A percentile compares a stretch with the other conserved stretches of the same genome.
Evolutionary conservation across 805 yeast genomes (phyloP).

Genomic region (Metschnikowia anglica): DNA sequence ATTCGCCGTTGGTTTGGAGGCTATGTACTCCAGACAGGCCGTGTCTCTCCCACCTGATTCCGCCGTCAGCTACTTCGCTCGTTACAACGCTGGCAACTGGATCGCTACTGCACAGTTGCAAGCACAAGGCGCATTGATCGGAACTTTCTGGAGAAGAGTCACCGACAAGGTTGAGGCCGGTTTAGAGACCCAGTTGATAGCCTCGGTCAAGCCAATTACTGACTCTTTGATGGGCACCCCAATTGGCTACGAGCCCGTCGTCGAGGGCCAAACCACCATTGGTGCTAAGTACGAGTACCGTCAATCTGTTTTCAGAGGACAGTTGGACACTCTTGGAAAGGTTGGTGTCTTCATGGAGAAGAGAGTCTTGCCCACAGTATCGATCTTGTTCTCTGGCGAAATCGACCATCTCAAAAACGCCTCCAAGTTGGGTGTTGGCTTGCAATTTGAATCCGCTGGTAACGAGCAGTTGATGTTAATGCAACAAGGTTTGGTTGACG

Average conservation of each 20-base stretch:
- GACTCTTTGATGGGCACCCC: constrained; percentile 76
- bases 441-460: constrained; percentile 95
- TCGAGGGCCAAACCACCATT: constrained; percentile 88
- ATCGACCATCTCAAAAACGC: constrained; percentile 75
- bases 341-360: constrained; percentile 89
- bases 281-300: constrained; percentile 99
- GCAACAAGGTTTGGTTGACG: constrained; percentile 84
- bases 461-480: constrained; percentile 87
- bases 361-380: constrained; percentile 87
- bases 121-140: constrained; percentile 86
- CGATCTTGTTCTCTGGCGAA: constrained; percentile 87
- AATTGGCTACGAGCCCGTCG: constrained; percentile 76
- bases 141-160: constrained; percentile 92
- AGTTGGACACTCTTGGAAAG: constrained; percentile 86
- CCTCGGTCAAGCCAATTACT: constrained; percentile 69
- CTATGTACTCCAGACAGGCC: constrained; percentile 79
- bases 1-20: constrained; percentile 87
- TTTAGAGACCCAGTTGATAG: constrained; percentile 79
- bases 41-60: constrained; percentile 78
- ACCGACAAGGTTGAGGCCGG: constrained; percentile 94
- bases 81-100: constrained; percentile 89
- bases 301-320: constrained; percentile 93
- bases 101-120: constrained; percentile 90
- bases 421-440: constrained; percentile 86
- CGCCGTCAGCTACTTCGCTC: constrained; percentile 83